Evolutionary conservation across 495 filamentous ascomycete species (phyloP), one percentile per base, ranked within the genome.

Genomic region (Beverwykella pulmonaria): DNA sequence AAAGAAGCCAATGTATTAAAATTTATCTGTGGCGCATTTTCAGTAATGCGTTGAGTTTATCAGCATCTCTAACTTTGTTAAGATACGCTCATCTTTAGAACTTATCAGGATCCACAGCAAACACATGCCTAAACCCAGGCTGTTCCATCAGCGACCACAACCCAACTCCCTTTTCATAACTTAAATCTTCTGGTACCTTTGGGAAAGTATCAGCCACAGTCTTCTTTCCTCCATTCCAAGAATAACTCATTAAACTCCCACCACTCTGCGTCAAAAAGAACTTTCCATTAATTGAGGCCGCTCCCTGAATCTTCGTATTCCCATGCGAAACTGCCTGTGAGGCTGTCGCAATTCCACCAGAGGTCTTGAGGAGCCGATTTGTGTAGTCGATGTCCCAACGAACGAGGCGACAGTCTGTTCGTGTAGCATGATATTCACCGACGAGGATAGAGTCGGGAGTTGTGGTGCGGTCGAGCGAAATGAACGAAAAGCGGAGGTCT

Each of bases 371-470:
- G 5, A 69, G 34, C 4, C 65, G 67, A 47, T 30, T 72, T 26
- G 59, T 70, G 53, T 69, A 70, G 60, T 72, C 69, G 47, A 72
- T 29, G 54, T 55, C 23, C 49, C 50, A 72, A 30, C 69, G 69
- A 15, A 68, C 22, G 30, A 70, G 30, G 34, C 69, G 69, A 27
- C 48, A 55, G 22, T 67, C 61, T 15, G 53, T 67, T 5, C 59
- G n/a, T 1, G 67, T 58, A 9, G 53, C 67, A 29, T 70, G 49
- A 49, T 72, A 72, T 48, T 72, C 69, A 32, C 67, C 69, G 22
- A 72, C 59, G 19, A 72, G 19, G 20, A 72, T 41, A 22, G 59
- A 63, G 61, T 69, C 67, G 0, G 69, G 68, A 9, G 60, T 70
- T 7, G 69, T 65, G 27, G 69, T 72, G 23, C 69, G 69, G 55